Evolutionary conservation across 2,329 filamentous ascomycete genomes (phyloP).

Genomic region (Lachnellula hyalina): DNA sequence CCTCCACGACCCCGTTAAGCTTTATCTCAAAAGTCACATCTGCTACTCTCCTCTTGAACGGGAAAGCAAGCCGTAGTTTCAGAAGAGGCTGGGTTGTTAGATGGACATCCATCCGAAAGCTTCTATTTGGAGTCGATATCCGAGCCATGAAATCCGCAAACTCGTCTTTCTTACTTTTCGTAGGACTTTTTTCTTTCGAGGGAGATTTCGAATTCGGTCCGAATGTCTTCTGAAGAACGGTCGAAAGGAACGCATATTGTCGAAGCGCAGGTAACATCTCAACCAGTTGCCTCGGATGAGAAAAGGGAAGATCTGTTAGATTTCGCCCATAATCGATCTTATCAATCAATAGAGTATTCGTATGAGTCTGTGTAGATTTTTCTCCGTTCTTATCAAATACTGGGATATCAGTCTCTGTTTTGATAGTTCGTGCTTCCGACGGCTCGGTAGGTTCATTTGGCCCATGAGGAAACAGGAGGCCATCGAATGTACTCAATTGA

Average conservation of each 20-base stretch:
- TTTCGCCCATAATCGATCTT: conserved; percentile 67
- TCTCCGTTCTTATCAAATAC: conserved; percentile 31
- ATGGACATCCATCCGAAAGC: conserved; percentile 24
- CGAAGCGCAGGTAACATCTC: conserved; percentile 67
- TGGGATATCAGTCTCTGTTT: conserved; percentile 42
- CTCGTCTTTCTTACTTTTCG: conserved; percentile 23
- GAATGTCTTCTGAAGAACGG: conserved; percentile 59
- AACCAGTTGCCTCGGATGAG: conserved; percentile 71
- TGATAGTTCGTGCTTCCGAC: conserved; percentile 53
- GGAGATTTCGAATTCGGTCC: conserved; percentile 23
- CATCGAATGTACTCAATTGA: conserved; percentile 40
- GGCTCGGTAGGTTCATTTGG: conserved; percentile 44
- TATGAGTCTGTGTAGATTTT: conserved; percentile 35
- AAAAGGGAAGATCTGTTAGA: conserved; percentile 66
- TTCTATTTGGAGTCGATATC: conserved; percentile 3
- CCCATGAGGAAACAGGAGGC: conserved; percentile 48
- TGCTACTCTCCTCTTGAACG: conserved; percentile 21
- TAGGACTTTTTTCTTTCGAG: conserved; percentile 3
- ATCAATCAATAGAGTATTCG: conserved; percentile 62
- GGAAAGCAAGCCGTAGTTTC: conserved; percentile 27
- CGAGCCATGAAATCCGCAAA: conserved; percentile 28
- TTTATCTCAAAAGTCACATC: conserved; percentile 30
- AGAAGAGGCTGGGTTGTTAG: conserved; percentile 27
- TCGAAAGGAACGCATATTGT: conserved; percentile 68
- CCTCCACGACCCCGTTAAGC: conserved; percentile 26